Conservation (phyloP, 345 rosid genomes). For the Pugionium dolabratum region DNA sequence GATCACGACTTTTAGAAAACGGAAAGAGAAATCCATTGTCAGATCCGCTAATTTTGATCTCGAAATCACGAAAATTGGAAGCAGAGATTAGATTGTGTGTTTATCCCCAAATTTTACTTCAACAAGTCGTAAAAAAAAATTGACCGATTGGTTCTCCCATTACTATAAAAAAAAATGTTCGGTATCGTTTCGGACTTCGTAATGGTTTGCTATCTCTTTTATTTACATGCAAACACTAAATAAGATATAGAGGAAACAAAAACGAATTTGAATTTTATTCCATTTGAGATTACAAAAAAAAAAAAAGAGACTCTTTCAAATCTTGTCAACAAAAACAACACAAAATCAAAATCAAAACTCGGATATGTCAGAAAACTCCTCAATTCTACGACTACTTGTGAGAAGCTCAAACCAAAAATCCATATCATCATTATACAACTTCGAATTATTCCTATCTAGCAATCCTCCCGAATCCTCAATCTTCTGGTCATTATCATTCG, state of each 20-base stretch:
- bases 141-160: too few species aligned
- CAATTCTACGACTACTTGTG: conserved; percentile 42
- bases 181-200: too few species aligned
- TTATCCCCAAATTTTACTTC: too few species aligned
- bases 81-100: too few species aligned
- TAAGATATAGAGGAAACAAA: conserved; percentile 3
- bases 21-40: too few species aligned
- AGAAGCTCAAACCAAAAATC: conserved; percentile 60
- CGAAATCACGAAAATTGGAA: too few species aligned
- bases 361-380: conserved; percentile 45
- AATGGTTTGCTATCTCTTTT: too few species aligned
- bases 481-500: conserved; percentile 13
- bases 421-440: conserved; percentile 43
- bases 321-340: conserved; percentile 14
- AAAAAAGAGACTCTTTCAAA: conserved; percentile 4
- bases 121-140: too few species aligned
- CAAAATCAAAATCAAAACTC: conserved; percentile 39
- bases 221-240: conserved; percentile 9
- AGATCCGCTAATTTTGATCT: too few species aligned
- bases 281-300: conserved; percentile 9
- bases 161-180: too few species aligned
- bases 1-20: too few species aligned
- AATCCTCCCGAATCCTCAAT: conserved; percentile 25
- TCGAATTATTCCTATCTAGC: conserved; percentile 26
- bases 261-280: conserved; percentile 12